Percentiles rank a stretch among this genome's conserved stretches.
These are phyloP conservation scores for Geranium rotundifolium DNA, from an alignment of 345 rosid genomes.

Conservation along the genomic window DNA sequence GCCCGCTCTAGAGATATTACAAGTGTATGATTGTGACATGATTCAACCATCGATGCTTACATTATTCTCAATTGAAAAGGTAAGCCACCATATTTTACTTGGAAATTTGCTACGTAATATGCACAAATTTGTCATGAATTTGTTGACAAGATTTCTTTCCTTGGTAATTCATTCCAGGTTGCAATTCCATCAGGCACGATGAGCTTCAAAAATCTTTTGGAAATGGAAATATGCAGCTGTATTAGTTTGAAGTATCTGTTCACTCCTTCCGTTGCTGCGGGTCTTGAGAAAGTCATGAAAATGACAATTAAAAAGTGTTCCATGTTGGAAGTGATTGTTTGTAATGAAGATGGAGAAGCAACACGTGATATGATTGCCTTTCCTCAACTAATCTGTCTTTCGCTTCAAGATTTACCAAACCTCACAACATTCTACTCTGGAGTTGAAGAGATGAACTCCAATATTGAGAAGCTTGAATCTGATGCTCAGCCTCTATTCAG, in stretches of 20 bases:
- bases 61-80: too few relatives aligned
- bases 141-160: too few relatives aligned
- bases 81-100: too few relatives aligned
- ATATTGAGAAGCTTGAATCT: too few relatives aligned
- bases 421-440: conserved; percentile 5
- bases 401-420: neutral
- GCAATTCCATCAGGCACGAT: conserved; percentile 1
- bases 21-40: too few relatives aligned
- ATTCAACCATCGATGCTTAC: too few relatives aligned
- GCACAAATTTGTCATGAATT: too few relatives aligned
- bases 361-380: conserved; percentile 3
- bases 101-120: too few relatives aligned
- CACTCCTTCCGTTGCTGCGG: conserved; percentile 10
- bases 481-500: too few relatives aligned
- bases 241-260: conserved; percentile 4
- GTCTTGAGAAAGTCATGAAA: conserved; percentile 2
- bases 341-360: neutral
- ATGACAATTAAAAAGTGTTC: neutral
- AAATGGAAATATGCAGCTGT: neutral
- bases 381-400: neutral
- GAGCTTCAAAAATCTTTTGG: conserved; percentile 2
- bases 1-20: too few relatives aligned
- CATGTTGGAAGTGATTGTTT: conserved; percentile 6
- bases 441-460: too few relatives aligned
- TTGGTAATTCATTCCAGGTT: too few relatives aligned